These are phyloP conservation scores for Effrenium voratum DNA, from an alignment of 73 alveolate species.

Conservation along the genomic window DNA sequence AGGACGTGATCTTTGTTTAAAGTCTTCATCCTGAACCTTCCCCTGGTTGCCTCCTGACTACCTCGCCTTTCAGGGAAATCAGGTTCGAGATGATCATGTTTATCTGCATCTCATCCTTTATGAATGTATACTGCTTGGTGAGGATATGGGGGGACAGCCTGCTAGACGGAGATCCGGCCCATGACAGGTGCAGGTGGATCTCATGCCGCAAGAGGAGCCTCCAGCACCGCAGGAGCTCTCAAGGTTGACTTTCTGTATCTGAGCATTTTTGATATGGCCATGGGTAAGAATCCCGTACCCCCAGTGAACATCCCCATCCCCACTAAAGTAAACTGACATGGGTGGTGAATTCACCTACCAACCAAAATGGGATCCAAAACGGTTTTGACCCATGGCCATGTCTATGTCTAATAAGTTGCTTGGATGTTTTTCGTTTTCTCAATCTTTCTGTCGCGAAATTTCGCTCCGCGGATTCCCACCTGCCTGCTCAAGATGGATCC, in stretches of 20 bases:
- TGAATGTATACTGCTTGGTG: not conserved
- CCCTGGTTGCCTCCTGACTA: not conserved
- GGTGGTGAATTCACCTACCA: not conserved
- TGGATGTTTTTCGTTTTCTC: too few species aligned
- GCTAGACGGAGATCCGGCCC: not conserved
- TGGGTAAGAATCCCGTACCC: not conserved
- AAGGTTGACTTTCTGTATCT: not conserved
- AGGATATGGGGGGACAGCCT: not conserved
- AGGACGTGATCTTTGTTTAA: not conserved
- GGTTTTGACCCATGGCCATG: not conserved
- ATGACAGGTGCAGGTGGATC: slow-evolving; percentile 19
- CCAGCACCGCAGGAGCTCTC: not conserved
- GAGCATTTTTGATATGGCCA: not conserved
- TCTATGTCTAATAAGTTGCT: not conserved
- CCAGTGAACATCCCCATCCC: not conserved
- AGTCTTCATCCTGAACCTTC: not conserved
- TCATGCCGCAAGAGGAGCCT: slow-evolving; percentile 49
- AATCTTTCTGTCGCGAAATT: too few species aligned
- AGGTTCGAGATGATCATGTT: not conserved
- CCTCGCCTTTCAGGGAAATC: too few species aligned
- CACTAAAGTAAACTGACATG: not conserved
- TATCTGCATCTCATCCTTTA: not conserved
- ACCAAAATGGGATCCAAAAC: too few species aligned
- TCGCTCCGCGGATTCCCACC: too few species aligned
- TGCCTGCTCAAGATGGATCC: too few species aligned